Evolutionary conservation across 177 flowering plant genomes (phyloP).

Genomic region (Tripterygium wilfordii): DNA sequence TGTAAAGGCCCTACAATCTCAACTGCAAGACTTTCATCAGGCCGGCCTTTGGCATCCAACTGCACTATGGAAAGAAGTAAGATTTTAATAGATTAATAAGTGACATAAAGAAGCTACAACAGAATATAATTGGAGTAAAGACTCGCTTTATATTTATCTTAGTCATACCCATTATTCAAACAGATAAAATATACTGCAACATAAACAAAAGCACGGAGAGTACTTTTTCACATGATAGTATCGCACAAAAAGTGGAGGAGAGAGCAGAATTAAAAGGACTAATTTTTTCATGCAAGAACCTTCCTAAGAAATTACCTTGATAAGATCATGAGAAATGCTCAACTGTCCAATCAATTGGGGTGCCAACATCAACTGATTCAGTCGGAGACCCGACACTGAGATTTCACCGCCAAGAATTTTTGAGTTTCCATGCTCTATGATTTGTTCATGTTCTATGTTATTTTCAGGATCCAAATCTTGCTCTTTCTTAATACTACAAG

Average conservation of each 20-base stretch:
- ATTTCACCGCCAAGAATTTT: slow-evolving; percentile 74
- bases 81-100: not conserved
- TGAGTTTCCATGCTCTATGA: slow-evolving; percentile 21
- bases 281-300: no score
- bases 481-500: slow-evolving; percentile 10
- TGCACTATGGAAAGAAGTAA: slow-evolving; percentile 29
- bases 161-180: no score
- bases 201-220: no score
- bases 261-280: no score
- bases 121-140: no score
- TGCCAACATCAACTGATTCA: slow-evolving; percentile 89
- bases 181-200: no score
- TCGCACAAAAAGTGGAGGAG: no score
- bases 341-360: slow-evolving; percentile 82
- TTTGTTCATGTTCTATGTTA: slow-evolving; percentile 12
- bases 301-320: slow-evolving; percentile 61
- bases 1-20: slow-evolving; percentile 66
- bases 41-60: slow-evolving; percentile 91
- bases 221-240: no score
- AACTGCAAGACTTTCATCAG: slow-evolving; percentile 87
- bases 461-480: slow-evolving; percentile 17
- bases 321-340: slow-evolving; percentile 51
- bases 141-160: no score
- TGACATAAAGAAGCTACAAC: not conserved
- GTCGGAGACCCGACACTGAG: slow-evolving; percentile 71